A percentile compares a stretch with the other conserved stretches of the same genome.
Evolutionary conservation across 2,329 filamentous ascomycete genomes (phyloP).

Genomic region (Zasmidium cellare): DNA sequence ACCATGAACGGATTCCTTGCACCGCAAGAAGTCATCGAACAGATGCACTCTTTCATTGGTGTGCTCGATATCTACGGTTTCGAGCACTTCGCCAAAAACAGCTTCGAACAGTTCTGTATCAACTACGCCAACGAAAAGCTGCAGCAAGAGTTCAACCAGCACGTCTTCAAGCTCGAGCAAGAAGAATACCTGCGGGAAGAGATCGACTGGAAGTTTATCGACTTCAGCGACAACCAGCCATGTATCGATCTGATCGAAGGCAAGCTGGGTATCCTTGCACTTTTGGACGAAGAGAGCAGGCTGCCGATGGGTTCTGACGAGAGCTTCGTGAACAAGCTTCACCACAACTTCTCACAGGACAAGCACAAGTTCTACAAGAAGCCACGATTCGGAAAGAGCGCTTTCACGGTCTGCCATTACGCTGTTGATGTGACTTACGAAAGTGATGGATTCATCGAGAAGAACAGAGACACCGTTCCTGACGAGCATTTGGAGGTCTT

Average conservation of each 20-base stretch:
- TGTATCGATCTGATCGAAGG: conserved; percentile 98
- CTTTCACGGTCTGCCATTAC: conserved; percentile 98
- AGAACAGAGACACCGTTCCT: conserved; percentile 97
- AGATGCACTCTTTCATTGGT: conserved; percentile 89
- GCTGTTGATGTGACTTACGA: conserved; percentile 98
- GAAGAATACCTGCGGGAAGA: conserved; percentile 95
- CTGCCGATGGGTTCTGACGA: conserved; percentile 97
- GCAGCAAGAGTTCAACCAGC: conserved; percentile 98
- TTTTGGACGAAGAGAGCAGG: conserved; percentile 94
- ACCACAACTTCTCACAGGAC: conserved; percentile 85
- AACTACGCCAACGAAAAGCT: conserved; percentile 99
- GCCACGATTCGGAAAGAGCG: conserved; percentile 92
- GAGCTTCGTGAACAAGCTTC: conserved; percentile 92
- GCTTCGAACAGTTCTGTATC: conserved; percentile 99
- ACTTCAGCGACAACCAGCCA: conserved; percentile 98
- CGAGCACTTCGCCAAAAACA: conserved; percentile 99
- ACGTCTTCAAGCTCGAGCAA: conserved; percentile 98
- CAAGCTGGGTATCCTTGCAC: conserved; percentile 86
- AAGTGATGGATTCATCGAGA: conserved; percentile 98
- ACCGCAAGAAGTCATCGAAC: conserved; percentile 78
- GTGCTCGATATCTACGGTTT: conserved; percentile 99
- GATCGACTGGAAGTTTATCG: conserved; percentile 99
- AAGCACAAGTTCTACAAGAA: conserved; percentile 99
- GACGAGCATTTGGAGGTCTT: conserved; percentile 97
- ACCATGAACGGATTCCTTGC: conserved; percentile 90